Conservation (phyloP, 345 rosid species). For the Syzygium aromaticum region DNA sequence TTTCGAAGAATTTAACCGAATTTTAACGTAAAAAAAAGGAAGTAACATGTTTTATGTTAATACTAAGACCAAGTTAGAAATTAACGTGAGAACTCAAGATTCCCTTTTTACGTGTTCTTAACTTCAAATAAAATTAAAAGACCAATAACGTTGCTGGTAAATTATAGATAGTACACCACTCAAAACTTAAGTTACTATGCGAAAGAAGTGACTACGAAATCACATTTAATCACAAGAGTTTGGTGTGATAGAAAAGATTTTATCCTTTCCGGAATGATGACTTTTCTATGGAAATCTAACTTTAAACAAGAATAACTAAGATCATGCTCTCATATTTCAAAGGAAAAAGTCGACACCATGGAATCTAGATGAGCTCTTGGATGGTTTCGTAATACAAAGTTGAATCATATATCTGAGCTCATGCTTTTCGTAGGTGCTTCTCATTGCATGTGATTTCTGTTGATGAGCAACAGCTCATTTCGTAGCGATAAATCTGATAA, state of each 20-base stretch:
- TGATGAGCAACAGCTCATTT: not conserved
- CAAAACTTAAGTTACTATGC: not conserved
- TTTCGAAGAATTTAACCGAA: not conserved
- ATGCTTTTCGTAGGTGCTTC: not conserved
- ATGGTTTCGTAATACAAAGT: fast-evolving
- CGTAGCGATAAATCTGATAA: not conserved
- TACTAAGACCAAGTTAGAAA: not conserved
- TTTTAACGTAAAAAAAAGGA: not conserved
- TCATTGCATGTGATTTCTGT: not conserved
- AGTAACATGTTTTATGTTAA: not conserved
- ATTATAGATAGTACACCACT: not conserved
- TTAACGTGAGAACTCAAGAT: not conserved
- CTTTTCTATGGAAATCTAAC: not conserved
- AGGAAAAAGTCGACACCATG: not conserved
- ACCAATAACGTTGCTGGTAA: not conserved
- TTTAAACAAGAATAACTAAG: not conserved
- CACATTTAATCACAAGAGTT: not conserved
- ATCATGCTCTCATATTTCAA: not conserved
- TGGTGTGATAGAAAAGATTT: not conserved
- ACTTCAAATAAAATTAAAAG: not conserved
- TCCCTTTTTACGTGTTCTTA: not conserved
- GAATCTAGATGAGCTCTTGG: not conserved
- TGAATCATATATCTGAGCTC: not conserved
- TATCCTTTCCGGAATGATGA: not conserved
- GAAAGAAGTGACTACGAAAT: not conserved